A percentile compares a stretch with the other conserved stretches of the same genome.
These are phyloP conservation scores for Graphium sp. DNA, from an alignment of 2,329 filamentous ascomycete genomes.

Conservation along the genomic window DNA sequence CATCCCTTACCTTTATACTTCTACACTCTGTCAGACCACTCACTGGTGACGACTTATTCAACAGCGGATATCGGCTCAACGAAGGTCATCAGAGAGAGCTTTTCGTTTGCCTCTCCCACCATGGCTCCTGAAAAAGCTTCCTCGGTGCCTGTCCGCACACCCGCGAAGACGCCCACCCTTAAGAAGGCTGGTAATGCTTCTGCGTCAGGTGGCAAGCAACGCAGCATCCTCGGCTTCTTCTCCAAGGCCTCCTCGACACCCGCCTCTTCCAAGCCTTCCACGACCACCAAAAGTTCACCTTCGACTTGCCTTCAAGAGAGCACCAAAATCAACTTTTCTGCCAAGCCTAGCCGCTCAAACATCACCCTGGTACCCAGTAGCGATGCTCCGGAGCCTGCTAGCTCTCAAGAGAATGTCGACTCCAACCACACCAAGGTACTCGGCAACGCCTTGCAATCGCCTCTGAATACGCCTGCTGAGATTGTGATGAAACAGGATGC, in stretches of 20 bases:
- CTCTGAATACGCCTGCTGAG: conserved; percentile 24
- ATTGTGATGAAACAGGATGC: conserved; percentile 20
- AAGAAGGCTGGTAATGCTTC: conserved; percentile 9
- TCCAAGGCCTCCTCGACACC: conserved; percentile 18
- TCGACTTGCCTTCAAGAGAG: conserved; percentile 22
- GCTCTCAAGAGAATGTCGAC: conserved; percentile 49
- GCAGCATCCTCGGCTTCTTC: conserved; percentile 26
- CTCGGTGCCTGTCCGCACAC: conserved; percentile 5
- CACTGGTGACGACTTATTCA: too few relatives aligned
- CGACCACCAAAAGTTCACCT: conserved; percentile 15
- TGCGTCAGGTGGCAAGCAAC: conserved; percentile 16
- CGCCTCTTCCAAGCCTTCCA: conserved; percentile 14
- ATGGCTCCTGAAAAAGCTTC: too few relatives aligned
- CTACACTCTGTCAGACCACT: too few relatives aligned
- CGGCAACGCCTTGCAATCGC: conserved; percentile 30
- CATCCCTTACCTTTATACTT: too few relatives aligned
- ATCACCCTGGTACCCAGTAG: conserved; percentile 69
- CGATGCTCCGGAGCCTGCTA: conserved; percentile 50
- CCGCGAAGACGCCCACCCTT: conserved; percentile 17
- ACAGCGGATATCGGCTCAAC: too few relatives aligned
- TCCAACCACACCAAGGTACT: conserved; percentile 20
- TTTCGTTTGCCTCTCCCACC: too few relatives aligned
- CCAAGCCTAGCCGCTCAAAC: conserved; percentile 27
- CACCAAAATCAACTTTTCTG: conserved; percentile 19
- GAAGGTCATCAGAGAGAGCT: too few relatives aligned